A percentile compares a stretch with the other conserved stretches of the same genome.
Conservation (phyloP, 352 stramenopile species). For the Globisporangium perplexum region DNA sequence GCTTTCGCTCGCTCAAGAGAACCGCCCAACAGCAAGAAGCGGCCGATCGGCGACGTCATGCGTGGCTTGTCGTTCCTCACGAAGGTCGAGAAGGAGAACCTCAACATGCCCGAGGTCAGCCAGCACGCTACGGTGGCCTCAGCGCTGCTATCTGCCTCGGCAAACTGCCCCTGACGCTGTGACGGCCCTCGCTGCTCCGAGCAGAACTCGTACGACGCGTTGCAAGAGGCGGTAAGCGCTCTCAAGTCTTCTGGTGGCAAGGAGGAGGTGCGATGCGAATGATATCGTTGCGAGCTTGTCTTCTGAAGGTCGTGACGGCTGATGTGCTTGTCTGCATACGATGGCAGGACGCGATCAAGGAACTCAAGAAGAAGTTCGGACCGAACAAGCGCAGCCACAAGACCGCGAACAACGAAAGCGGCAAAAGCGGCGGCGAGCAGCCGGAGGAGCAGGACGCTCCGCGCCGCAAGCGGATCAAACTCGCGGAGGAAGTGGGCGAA, state of each 20-base stretch:
- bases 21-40: constrained; percentile 4
- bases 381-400: constrained; percentile 11
- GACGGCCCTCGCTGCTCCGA: background rate
- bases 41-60: background rate
- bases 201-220: constrained; percentile 32
- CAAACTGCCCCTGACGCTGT: background rate
- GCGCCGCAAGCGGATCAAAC: constrained; percentile 44
- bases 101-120: constrained; percentile 28
- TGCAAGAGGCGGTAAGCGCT: constrained; percentile 23
- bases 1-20: background rate
- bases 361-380: constrained; percentile 31
- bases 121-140: background rate
- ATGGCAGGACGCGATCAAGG: constrained; percentile 17
- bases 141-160: background rate
- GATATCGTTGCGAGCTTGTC: background rate
- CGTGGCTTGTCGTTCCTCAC: constrained; percentile 25
- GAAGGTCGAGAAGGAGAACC: constrained; percentile 33
- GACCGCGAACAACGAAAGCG: constrained; percentile 8
- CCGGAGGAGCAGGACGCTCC: constrained; percentile 28
- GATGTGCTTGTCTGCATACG: background rate
- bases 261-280: constrained; percentile 13
- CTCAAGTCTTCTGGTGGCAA: constrained; percentile 28
- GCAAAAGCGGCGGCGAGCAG: background rate
- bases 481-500: constrained; percentile 51
- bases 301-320: background rate